Evolutionary conservation across 2,329 filamentous ascomycete species (phyloP).

Genomic region (Fusarium decemcellulare): DNA sequence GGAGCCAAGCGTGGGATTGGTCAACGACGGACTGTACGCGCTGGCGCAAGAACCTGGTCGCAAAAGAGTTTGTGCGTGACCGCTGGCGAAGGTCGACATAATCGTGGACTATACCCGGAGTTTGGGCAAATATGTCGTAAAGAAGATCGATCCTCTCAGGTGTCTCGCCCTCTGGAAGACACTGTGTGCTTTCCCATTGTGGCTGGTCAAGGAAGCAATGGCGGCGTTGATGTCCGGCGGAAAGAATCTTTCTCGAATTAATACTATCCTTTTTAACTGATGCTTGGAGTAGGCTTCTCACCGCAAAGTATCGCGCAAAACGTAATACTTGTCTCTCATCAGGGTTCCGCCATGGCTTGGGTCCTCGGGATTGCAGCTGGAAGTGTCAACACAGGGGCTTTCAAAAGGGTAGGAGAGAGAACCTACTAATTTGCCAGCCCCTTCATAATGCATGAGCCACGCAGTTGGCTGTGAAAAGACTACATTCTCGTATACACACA

Average conservation of each 20-base stretch:
- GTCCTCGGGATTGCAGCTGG: conserved; percentile 29
- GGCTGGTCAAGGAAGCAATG: conserved; percentile 27
- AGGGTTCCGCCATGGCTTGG: neutral
- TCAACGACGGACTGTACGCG: conserved; percentile 3
- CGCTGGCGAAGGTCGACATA: conserved; percentile 6
- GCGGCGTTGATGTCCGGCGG: conserved; percentile 27
- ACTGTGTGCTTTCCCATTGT: conserved; percentile 18
- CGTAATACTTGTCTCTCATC: conserved; percentile 23
- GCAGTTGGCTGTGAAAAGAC: conserved; percentile 27
- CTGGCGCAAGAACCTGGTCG: neutral
- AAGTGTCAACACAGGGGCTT: neutral
- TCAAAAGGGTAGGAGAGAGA: rapidly evolving
- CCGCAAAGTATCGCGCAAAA: conserved; percentile 17
- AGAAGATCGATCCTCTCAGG: conserved; percentile 16
- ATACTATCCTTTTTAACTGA: rapidly evolving
- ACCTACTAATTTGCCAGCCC: conserved; percentile 21
- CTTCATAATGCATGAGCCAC: conserved; percentile 33
- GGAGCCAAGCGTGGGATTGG: conserved; percentile 11
- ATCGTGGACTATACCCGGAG: conserved; percentile 10
- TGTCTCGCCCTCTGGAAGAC: neutral
- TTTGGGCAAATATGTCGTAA: conserved; percentile 21
- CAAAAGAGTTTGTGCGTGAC: neutral
- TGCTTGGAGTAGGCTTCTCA: neutral
- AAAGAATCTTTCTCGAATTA: conserved; percentile 18
- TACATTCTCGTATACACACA: conserved; percentile 29